Evolutionary conservation across 768 basidiomycete species (phyloP).

Genomic region (Suillus hirtellus): DNA sequence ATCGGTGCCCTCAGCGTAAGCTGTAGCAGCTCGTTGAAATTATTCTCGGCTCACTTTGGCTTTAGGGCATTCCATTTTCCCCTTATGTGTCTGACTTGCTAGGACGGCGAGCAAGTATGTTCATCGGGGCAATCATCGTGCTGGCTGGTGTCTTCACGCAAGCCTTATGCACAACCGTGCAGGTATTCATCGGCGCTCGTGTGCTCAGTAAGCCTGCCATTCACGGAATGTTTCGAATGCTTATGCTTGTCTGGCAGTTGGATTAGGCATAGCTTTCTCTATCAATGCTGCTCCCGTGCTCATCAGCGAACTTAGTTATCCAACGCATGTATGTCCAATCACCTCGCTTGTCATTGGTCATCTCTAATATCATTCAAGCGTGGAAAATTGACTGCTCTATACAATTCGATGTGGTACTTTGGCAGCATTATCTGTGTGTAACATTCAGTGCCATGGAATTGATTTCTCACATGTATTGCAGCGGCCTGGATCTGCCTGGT

Average conservation of each 20-base stretch:
- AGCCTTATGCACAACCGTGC: slow-evolving; percentile 44
- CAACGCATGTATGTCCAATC: slow-evolving; percentile 53
- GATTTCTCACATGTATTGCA: slow-evolving; percentile 15
- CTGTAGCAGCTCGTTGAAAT: slow-evolving; percentile 8
- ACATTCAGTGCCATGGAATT: background rate
- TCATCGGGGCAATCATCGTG: slow-evolving; percentile 64
- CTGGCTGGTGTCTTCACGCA: slow-evolving; percentile 63
- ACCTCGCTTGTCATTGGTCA: background rate
- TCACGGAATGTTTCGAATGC: background rate
- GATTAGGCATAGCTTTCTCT: slow-evolving; percentile 62
- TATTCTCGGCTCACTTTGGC: background rate
- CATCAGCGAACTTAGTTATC: slow-evolving; percentile 68
- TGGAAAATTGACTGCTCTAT: slow-evolving; percentile 61
- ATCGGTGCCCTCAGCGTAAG: slow-evolving; percentile 54
- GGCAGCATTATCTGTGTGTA: slow-evolving; percentile 59
- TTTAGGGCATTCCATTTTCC: slow-evolving; percentile 59
- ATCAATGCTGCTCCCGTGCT: slow-evolving; percentile 63
- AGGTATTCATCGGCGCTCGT: slow-evolving; percentile 58
- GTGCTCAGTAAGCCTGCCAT: slow-evolving; percentile 32
- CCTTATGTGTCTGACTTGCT: slow-evolving; percentile 60
- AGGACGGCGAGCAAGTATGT: slow-evolving; percentile 61
- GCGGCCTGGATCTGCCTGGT: slow-evolving; percentile 51
- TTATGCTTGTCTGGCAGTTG: slow-evolving; percentile 41
- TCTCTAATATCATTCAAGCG: slow-evolving; percentile 28
- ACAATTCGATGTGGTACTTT: slow-evolving; percentile 75